Evolutionary conservation across 805 yeast genomes (phyloP).

Genomic region (Saturnispora diversa): DNA sequence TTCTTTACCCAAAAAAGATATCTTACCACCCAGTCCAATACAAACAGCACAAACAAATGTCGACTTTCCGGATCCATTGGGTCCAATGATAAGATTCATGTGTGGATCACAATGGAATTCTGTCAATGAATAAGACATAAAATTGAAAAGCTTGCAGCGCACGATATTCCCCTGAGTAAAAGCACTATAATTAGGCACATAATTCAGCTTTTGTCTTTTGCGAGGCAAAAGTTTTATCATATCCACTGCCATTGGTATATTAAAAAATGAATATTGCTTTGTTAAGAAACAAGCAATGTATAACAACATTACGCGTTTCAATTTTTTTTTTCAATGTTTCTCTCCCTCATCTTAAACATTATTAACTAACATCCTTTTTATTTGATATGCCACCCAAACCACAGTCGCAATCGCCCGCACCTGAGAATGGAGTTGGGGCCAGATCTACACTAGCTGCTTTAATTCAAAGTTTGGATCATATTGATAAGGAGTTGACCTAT

Average conservation of each 20-base stretch:
- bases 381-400: too few species aligned
- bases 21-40: conserved; percentile 75
- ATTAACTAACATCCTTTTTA: too few species aligned
- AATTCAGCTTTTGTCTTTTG: conserved; percentile 1
- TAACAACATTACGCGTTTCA: not conserved
- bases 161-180: conserved; percentile 42
- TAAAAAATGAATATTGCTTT: not conserved
- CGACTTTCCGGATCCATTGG: conserved; percentile 93
- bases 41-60: conserved; percentile 91
- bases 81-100: conserved; percentile 88
- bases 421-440: not conserved
- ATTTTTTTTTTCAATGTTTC: not conserved
- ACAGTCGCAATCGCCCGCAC: not conserved
- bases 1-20: conserved; percentile 65
- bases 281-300: not conserved
- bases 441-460: conserved; percentile 22
- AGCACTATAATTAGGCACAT: conserved; percentile 19
- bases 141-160: conserved; percentile 47
- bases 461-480: conserved; percentile 26
- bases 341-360: too few species aligned
- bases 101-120: conserved; percentile 75
- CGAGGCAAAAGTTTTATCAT: conserved; percentile 1
- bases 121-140: conserved; percentile 60
- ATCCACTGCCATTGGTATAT: conserved; percentile 4
- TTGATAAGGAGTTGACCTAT: conserved; percentile 25